Percentiles rank a stretch among this genome's conserved stretches.
phyloP scores from a whole-genome alignment of 2,329 filamentous ascomycete species.

The Diaporthe vexans region DNA sequence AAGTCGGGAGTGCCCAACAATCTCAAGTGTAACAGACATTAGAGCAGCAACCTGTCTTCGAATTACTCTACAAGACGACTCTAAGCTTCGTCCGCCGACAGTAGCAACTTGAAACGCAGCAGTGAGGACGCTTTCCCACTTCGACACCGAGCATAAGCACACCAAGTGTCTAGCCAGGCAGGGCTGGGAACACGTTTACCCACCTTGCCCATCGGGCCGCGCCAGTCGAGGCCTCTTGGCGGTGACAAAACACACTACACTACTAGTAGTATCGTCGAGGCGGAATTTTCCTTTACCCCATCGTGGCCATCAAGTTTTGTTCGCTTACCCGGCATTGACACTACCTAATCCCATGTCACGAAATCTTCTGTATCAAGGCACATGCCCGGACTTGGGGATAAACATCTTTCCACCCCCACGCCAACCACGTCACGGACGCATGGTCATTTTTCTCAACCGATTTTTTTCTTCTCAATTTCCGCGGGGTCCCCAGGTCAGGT shows the following conservation, averaged over 20 bases:
- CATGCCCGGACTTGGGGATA: neutral
- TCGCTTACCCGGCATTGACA: neutral
- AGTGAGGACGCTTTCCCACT: neutral
- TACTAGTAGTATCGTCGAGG: neutral
- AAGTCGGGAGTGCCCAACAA: neutral
- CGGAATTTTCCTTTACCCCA: neutral
- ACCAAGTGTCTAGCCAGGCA: neutral
- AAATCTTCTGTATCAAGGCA: neutral
- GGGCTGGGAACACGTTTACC: conserved; percentile 6
- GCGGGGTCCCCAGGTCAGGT: conserved; percentile 14
- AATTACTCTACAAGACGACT: neutral
- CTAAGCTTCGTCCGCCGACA: neutral
- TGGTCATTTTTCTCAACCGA: neutral
- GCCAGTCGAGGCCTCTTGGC: neutral
- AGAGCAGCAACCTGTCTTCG: neutral
- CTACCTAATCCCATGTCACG: neutral
- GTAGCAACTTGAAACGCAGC: neutral
- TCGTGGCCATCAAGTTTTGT: neutral
- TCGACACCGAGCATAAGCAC: neutral
- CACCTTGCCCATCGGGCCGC: neutral
- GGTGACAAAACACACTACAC: no score
- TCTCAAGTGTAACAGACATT: neutral
- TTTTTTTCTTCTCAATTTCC: neutral
- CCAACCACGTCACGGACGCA: conserved; percentile 16
- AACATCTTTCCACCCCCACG: neutral